These are phyloP conservation scores for Macrophomina phaseolina DNA, from an alignment of 2,329 filamentous ascomycete genomes.

Conservation along the genomic window DNA sequence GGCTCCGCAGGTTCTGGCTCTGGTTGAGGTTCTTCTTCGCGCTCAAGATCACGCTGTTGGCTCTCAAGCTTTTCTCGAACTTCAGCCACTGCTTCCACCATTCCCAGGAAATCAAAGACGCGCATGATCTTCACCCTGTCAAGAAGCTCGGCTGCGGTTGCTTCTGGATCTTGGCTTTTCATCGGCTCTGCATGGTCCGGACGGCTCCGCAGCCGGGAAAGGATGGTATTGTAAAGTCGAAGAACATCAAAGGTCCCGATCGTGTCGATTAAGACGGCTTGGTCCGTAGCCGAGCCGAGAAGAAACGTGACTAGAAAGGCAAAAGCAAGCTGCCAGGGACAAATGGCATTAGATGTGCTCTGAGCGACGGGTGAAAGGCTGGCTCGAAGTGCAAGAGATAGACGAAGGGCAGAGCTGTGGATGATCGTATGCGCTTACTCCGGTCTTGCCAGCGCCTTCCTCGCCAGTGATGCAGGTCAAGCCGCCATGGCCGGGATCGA, in stretches of 20 bases:
- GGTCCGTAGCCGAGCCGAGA: constrained; percentile 33
- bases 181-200: too few species aligned
- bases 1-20: not conserved
- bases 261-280: constrained; percentile 54
- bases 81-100: constrained; percentile 54
- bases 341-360: not conserved
- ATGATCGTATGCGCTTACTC: constrained; percentile 32
- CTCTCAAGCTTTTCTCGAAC: constrained; percentile 45
- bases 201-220: constrained; percentile 31
- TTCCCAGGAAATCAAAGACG: constrained; percentile 56
- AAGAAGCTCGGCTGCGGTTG: constrained; percentile 45
- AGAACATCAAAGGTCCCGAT: constrained; percentile 54
- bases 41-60: not conserved
- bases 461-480: constrained; percentile 46
- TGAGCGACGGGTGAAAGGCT: not conserved
- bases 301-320: constrained; percentile 48
- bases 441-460: constrained; percentile 33
- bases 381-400: not conserved
- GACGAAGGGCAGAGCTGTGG: not conserved
- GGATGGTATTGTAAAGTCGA: constrained; percentile 42
- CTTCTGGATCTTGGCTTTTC: constrained; percentile 28
- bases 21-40: not conserved
- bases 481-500: constrained; percentile 41
- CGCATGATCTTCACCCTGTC: constrained; percentile 56
- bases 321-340: constrained; percentile 39